These are phyloP conservation scores for Talaromyces trachyspermus DNA, from an alignment of 495 filamentous ascomycete genomes.

Conservation along the genomic window DNA sequence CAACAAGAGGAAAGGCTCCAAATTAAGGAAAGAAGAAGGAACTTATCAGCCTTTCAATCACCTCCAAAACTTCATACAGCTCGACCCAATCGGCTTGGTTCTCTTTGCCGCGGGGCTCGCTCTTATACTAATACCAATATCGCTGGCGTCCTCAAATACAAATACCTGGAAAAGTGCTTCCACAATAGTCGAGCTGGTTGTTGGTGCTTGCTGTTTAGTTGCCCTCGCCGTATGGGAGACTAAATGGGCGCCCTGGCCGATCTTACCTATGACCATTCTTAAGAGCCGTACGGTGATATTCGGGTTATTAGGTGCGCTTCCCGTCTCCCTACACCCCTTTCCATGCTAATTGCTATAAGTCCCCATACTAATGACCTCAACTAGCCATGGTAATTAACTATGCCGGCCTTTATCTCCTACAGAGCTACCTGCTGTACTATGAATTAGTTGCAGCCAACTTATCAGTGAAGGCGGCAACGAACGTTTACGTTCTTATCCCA, in stretches of 20 bases:
- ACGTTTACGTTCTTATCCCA: slow-evolving; percentile 3
- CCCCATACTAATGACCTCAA: neutral
- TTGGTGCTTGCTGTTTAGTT: slow-evolving; percentile 2
- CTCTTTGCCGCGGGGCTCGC: slow-evolving; percentile 1
- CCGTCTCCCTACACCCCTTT: no score
- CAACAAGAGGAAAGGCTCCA: slow-evolving; percentile 5
- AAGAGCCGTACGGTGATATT: slow-evolving; percentile 3
- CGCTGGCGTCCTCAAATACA: slow-evolving; percentile 1
- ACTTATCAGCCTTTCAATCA: slow-evolving; percentile 3
- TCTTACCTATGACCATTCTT: neutral
- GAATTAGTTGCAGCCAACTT: slow-evolving; percentile 1
- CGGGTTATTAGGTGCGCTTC: neutral
- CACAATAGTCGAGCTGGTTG: neutral
- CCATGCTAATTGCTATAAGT: neutral
- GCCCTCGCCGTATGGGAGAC: slow-evolving; percentile 1
- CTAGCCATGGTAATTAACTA: slow-evolving; percentile 5
- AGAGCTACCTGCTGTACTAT: slow-evolving; percentile 4
- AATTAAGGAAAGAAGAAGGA: slow-evolving; percentile 1
- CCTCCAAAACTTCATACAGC: slow-evolving; percentile 4
- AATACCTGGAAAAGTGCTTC: slow-evolving; percentile 2
- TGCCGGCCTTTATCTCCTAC: slow-evolving; percentile 1
- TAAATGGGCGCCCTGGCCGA: slow-evolving; percentile 2
- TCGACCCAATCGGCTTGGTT: neutral
- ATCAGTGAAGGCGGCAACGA: slow-evolving; percentile 5
- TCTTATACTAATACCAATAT: slow-evolving; percentile 5